phyloP scores from a whole-genome alignment of 257 asterid species.

The Plantago elongata region DNA sequence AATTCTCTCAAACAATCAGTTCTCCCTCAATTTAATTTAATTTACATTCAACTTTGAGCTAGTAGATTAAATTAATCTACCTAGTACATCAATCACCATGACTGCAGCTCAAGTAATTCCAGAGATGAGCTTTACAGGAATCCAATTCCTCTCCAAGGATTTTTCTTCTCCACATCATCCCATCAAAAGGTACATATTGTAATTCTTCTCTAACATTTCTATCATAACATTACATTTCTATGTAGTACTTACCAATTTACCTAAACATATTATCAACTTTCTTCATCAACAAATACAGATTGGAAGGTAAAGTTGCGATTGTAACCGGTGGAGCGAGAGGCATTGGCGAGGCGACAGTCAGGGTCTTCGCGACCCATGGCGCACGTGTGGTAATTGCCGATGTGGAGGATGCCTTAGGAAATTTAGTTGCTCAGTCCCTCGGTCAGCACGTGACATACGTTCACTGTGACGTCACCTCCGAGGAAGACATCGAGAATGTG shows the following conservation, averaged over 20 bases:
- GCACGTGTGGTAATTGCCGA: constrained; percentile 67
- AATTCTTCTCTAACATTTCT: background rate
- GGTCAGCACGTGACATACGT: constrained; percentile 34
- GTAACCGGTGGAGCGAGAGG: constrained; percentile 87
- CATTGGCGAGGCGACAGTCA: constrained; percentile 74
- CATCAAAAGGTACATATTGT: constrained; percentile 33
- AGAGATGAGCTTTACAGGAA: constrained; percentile 27
- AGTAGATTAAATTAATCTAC: no score
- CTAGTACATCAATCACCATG: no score
- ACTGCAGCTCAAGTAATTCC: constrained; percentile 34
- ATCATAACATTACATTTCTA: background rate
- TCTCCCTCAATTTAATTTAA: no score
- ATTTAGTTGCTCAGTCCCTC: constrained; percentile 35
- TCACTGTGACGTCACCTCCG: constrained; percentile 66
- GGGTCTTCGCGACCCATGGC: constrained; percentile 63
- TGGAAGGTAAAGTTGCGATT: constrained; percentile 70
- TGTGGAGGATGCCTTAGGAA: constrained; percentile 49
- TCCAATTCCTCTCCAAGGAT: constrained; percentile 34
- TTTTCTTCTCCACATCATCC: constrained; percentile 15
- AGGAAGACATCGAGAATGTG: constrained; percentile 42
- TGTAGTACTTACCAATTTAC: no score
- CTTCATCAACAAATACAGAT: constrained; percentile 25
- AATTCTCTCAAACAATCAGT: no score
- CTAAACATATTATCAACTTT: background rate
- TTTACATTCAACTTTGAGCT: no score